Conservation (phyloP, 2,329 filamentous ascomycete species). For the Fusarium sp. region DNA sequence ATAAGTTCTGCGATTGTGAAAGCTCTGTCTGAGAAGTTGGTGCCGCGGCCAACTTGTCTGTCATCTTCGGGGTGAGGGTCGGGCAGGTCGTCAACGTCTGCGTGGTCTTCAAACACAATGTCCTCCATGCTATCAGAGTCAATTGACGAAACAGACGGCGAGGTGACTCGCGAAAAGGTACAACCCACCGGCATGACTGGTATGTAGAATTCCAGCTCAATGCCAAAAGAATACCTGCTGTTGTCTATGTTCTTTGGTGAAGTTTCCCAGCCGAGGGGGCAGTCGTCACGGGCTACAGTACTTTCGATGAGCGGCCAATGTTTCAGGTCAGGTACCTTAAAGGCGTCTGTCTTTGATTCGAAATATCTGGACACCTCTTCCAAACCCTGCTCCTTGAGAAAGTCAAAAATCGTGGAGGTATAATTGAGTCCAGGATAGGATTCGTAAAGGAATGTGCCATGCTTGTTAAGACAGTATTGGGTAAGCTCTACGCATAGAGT, state of each 20-base stretch:
- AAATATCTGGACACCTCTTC: neutral
- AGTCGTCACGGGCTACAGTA: neutral
- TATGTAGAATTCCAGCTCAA: conserved; percentile 39
- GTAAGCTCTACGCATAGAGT: conserved; percentile 20
- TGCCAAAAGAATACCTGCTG: conserved; percentile 34
- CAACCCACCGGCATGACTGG: neutral
- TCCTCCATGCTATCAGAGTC: neutral
- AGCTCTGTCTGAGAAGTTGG: neutral
- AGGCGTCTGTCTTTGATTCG: neutral
- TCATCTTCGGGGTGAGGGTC: conserved; percentile 23
- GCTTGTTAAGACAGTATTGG: neutral
- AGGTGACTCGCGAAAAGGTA: neutral
- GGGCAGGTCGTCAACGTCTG: neutral
- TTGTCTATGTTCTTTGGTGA: neutral
- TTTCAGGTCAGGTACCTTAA: conserved; percentile 17
- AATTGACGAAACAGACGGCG: neutral
- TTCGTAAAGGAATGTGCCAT: neutral
- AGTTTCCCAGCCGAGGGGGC: neutral
- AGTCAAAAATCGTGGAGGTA: conserved; percentile 3
- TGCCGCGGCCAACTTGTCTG: conserved; percentile 5
- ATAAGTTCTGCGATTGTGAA: neutral
- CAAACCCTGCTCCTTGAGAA: conserved; percentile 3
- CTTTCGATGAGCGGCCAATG: conserved; percentile 10
- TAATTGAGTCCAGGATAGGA: conserved; percentile 2
- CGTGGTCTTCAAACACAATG: too few species aligned